Percentiles rank a stretch among this genome's conserved stretches.
These are phyloP conservation scores for Trametes cingulata DNA, from an alignment of 768 basidiomycete genomes.

Conservation along the genomic window DNA sequence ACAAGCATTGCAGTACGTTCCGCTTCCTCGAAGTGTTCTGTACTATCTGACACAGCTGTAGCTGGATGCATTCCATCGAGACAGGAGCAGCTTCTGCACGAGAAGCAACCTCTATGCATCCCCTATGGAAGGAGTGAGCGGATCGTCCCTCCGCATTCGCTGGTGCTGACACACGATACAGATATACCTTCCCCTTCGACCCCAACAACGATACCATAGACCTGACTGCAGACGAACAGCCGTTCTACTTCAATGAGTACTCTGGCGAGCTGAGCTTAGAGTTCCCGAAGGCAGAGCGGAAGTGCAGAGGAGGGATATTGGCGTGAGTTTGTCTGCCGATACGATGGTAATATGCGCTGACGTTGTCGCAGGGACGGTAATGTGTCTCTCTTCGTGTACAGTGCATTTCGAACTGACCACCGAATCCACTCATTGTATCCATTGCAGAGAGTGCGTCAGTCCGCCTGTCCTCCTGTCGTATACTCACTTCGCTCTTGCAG, in stretches of 20 bases:
- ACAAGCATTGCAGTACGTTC: conserved; percentile 75
- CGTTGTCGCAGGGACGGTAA: neutral
- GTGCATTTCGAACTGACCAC: neutral
- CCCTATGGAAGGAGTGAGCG: conserved; percentile 89
- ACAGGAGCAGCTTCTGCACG: conserved; percentile 69
- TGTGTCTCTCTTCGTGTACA: neutral
- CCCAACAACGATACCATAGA: conserved; percentile 65
- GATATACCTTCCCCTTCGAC: conserved; percentile 73
- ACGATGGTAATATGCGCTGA: neutral
- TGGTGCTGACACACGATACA: conserved; percentile 30
- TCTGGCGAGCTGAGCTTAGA: conserved; percentile 86
- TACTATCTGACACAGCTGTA: conserved; percentile 28
- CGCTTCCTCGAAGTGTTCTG: neutral
- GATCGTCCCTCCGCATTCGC: neutral
- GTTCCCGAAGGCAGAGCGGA: conserved; percentile 79
- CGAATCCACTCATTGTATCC: neutral
- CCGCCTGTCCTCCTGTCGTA: neutral
- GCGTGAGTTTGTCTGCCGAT: conserved; percentile 51
- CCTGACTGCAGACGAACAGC: conserved; percentile 74
- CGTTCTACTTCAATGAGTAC: conserved; percentile 89
- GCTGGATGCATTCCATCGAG: conserved; percentile 93
- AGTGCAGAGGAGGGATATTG: conserved; percentile 84
- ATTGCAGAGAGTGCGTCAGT: conserved; percentile 20
- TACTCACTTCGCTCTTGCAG: conserved; percentile 37
- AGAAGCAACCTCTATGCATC: conserved; percentile 78